A percentile compares a stretch with the other conserved stretches of the same genome.
phyloP scores from a whole-genome alignment of 805 yeast genomes.

The Kuraishia piskuri region DNA sequence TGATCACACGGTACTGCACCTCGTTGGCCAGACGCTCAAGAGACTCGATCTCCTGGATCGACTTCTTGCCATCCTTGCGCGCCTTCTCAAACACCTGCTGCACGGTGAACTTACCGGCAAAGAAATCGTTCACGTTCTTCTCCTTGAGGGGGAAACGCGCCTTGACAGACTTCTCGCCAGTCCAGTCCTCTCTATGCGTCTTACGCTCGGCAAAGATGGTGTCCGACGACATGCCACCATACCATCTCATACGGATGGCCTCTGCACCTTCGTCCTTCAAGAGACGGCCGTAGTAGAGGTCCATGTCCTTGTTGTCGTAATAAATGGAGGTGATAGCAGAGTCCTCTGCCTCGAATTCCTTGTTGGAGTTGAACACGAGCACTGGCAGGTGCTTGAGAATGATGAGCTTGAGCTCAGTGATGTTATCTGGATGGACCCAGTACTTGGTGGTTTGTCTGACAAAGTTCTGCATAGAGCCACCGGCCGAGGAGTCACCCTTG shows the following conservation, averaged over 20 bases:
- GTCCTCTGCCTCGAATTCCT: constrained; percentile 92
- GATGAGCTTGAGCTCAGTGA: constrained; percentile 89
- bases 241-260: constrained; percentile 97
- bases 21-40: constrained; percentile 89
- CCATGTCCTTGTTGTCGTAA: constrained; percentile 84
- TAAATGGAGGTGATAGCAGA: constrained; percentile 95
- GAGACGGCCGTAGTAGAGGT: constrained; percentile 87
- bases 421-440: constrained; percentile 99
- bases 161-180: constrained; percentile 98
- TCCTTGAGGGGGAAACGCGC: constrained; percentile 93
- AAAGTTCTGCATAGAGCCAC: constrained; percentile 95
- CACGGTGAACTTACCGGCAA: constrained; percentile 80
- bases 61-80: constrained; percentile 87
- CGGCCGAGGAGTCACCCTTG: constrained; percentile 93
- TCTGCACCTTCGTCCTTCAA: constrained; percentile 98
- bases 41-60: constrained; percentile 79
- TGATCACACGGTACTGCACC: constrained; percentile 82
- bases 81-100: constrained; percentile 86
- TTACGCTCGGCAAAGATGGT: constrained; percentile 93
- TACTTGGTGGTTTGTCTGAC: constrained; percentile 98
- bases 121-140: constrained; percentile 76
- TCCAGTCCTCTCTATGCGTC: constrained; percentile 99
- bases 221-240: constrained; percentile 94
- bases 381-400: constrained; percentile 94
- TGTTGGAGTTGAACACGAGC: constrained; percentile 89